These are phyloP conservation scores for Ceratobasidium sp. DNA, from an alignment of 1,284 basidiomycete genomes.

Conservation along the genomic window DNA sequence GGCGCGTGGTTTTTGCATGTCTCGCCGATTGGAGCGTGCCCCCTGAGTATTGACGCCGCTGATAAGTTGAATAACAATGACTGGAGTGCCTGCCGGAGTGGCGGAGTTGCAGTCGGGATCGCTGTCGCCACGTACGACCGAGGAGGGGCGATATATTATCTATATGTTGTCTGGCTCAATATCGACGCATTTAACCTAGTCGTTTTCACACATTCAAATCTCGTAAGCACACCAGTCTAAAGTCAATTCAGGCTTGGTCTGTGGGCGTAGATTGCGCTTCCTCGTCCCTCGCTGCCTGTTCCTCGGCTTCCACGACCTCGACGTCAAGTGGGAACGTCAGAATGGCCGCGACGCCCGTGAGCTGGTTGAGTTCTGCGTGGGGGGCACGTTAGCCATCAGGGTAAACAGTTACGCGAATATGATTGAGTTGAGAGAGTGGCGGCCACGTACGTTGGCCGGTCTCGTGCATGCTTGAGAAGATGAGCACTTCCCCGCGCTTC, in stretches of 20 bases:
- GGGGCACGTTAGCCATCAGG: constrained; percentile 32
- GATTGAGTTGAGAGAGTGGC: constrained; percentile 14
- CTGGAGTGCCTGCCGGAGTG: no score
- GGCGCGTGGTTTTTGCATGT: no score
- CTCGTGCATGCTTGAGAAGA: constrained; percentile 99
- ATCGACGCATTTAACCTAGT: no score
- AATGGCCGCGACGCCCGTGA: constrained; percentile 96
- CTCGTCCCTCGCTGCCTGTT: constrained; percentile 59
- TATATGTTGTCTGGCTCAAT: no score
- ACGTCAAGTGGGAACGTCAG: constrained; percentile 96
- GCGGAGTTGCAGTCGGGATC: no score
- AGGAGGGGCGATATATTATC: no score
- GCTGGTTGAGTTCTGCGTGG: constrained; percentile 86
- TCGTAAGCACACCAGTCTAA: constrained; percentile 13
- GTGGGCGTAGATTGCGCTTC: constrained; percentile 46
- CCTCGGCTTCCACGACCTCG: constrained; percentile 92
- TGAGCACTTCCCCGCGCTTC: constrained; percentile 92
- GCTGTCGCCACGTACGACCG: no score
- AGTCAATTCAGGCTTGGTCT: constrained; percentile 39
- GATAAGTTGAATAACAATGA: no score
- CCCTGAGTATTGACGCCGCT: no score
- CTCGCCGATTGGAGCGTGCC: no score
- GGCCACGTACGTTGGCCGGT: constrained; percentile 87
- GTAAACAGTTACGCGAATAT: constrained; percentile 24
- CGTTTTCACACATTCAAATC: no score